Conservation (phyloP, 2,329 filamentous ascomycete genomes). For the Xylaria sp. region DNA sequence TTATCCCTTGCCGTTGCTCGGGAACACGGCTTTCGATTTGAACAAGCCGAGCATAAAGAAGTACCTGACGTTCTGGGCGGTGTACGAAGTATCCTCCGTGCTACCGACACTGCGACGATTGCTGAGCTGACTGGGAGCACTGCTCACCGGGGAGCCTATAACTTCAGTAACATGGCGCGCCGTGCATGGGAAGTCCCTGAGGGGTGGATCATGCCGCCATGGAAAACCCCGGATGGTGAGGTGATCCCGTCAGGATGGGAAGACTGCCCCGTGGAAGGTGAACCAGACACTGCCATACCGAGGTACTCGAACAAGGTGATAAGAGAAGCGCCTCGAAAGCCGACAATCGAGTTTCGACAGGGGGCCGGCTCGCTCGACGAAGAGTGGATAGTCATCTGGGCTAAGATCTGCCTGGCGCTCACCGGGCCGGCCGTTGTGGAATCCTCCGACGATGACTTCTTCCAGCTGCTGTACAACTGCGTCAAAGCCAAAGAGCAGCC, state of each 20-base stretch:
- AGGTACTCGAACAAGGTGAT: neutral
- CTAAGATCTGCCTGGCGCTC: constrained; percentile 14
- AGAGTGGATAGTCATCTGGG: constrained; percentile 8
- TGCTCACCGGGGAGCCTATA: neutral
- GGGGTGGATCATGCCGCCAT: too few species aligned
- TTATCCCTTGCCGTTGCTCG: neutral
- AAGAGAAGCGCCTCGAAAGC: neutral
- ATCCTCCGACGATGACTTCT: constrained; percentile 9
- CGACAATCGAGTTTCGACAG: constrained; percentile 13
- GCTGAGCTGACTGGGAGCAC: neutral
- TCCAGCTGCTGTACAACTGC: constrained; percentile 16
- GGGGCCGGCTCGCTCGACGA: constrained; percentile 15
- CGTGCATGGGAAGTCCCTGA: too few species aligned
- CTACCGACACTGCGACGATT: neutral
- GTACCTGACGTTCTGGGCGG: neutral
- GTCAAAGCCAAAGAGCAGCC: neutral
- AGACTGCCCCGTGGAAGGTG: too few species aligned
- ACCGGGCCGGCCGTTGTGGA: constrained; percentile 5
- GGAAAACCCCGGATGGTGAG: too few species aligned
- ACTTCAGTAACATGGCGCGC: constrained; percentile 5
- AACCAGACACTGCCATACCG: too few species aligned
- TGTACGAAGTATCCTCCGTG: neutral
- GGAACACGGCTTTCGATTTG: neutral
- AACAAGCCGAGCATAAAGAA: neutral
- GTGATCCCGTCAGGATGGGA: too few species aligned